Evolutionary conservation across 2,329 filamentous ascomycete genomes (phyloP).

Genomic region (Teratosphaeriaceae sp.): DNA sequence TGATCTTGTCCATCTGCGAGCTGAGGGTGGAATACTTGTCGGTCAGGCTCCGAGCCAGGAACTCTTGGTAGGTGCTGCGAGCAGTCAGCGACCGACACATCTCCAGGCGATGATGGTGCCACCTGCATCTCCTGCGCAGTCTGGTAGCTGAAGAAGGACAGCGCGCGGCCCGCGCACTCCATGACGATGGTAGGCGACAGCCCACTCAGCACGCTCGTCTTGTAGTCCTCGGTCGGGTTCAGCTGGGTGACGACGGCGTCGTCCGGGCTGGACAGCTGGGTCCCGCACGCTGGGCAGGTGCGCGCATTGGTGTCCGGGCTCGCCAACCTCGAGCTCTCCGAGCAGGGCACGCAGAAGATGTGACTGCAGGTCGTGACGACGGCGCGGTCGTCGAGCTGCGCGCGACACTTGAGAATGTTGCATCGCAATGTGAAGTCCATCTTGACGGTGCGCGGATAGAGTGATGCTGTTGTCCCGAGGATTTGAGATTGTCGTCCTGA

Average conservation of each 20-base stretch:
- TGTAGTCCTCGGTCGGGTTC: slow-evolving; percentile 81
- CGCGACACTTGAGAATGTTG: slow-evolving; percentile 72
- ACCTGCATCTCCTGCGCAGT: slow-evolving; percentile 72
- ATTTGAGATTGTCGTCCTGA: neutral
- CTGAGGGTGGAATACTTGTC: slow-evolving; percentile 64
- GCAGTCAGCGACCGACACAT: slow-evolving; percentile 12
- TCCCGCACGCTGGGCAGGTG: slow-evolving; percentile 70
- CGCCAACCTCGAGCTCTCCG: slow-evolving; percentile 57
- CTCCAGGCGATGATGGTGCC: slow-evolving; percentile 4
- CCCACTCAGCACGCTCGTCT: slow-evolving; percentile 77
- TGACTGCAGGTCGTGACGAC: slow-evolving; percentile 91
- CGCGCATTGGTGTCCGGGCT: slow-evolving; percentile 45
- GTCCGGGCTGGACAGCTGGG: slow-evolving; percentile 61
- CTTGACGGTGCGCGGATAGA: neutral
- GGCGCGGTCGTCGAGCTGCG: slow-evolving; percentile 61
- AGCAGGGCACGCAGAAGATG: slow-evolving; percentile 76
- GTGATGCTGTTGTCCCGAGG: neutral
- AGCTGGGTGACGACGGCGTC: slow-evolving; percentile 67
- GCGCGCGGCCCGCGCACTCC: slow-evolving; percentile 73
- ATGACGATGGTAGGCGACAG: slow-evolving; percentile 75
- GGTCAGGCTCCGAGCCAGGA: slow-evolving; percentile 61
- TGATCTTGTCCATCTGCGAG: slow-evolving; percentile 62
- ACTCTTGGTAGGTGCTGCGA: slow-evolving; percentile 66
- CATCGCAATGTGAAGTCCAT: slow-evolving; percentile 76
- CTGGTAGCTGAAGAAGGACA: slow-evolving; percentile 85